Evolutionary conservation across 768 basidiomycete genomes (phyloP).

Genomic region (Tulasnella sp.): DNA sequence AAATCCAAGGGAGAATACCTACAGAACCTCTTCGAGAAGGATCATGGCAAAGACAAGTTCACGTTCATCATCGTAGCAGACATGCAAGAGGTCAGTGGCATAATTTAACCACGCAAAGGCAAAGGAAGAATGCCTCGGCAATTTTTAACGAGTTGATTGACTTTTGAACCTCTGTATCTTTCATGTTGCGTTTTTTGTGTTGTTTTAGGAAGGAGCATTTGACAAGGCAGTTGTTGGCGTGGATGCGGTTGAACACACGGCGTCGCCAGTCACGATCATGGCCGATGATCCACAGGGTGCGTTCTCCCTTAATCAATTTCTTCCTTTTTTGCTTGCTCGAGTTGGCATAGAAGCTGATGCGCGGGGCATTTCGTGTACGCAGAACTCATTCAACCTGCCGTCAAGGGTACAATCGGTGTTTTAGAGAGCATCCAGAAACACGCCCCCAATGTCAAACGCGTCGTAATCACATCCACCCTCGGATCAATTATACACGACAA

Average conservation of each 20-base stretch:
- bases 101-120: neutral
- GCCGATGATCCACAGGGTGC: conserved; percentile 19
- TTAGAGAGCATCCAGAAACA: conserved; percentile 26
- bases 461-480: conserved; percentile 30
- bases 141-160: neutral
- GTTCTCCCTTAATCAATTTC: neutral
- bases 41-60: conserved; percentile 40
- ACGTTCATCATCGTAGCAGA: conserved; percentile 51
- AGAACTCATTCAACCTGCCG: conserved; percentile 31
- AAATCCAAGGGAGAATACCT: conserved; percentile 49
- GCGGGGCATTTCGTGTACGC: no score
- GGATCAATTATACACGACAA: conserved; percentile 25
- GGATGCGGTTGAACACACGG: conserved; percentile 29
- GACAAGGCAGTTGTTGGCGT: conserved; percentile 34
- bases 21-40: conserved; percentile 40
- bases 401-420: conserved; percentile 30
- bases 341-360: no score
- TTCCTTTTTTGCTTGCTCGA: no score
- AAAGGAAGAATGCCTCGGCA: neutral
- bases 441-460: conserved; percentile 26
- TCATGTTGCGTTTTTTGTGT: conserved; percentile 8
- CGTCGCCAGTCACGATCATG: conserved; percentile 25
- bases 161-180: neutral
- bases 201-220: conserved; percentile 26
- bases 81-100: neutral